Base-by-base conservation (phyloP, 257 asterid genomes). In the Salvia rosmarinus region DNA sequence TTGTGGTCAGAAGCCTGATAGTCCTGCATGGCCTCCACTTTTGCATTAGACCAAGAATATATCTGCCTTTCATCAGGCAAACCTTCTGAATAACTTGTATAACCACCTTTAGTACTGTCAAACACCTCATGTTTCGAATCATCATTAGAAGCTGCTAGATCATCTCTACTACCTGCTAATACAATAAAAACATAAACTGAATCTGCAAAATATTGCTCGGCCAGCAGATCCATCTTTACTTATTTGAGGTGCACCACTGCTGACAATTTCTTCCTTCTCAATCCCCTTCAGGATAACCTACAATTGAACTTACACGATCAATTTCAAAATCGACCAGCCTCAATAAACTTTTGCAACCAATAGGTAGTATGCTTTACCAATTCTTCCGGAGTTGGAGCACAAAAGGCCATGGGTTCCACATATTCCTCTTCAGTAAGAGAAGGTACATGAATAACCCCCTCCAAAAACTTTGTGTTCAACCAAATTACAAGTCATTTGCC, bases 241-340 rank as follows among this genome's bases (percentile, higher is more conserved):
- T 34, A 80, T 72, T 82, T 88, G 96, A 28, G 92, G 96, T 59
- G 89, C 98, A 50, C 95, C 96, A 83, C 98, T 94, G 73, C 90
- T 83, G 32, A 68, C 55, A 40, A 95, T 82, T 68, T 95, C 99
- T 61, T 91, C 99, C 56, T 87, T 81, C 74, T 95, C 98, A 76
- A 95, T 95, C 50, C 97, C 98, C 77, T 88, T 86, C 67, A 91
- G 81, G 79, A 88, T 79, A 77, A 68, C 87, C 99, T 95, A 78
- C 68, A 72, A 61, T 34, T 30, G 55, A 34, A 67, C 23, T 30
- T 6, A 42, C 50, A 54, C 50, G 70, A 55, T 51, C 73, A 80
- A 43, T 61, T 77, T 37, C 2, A 2, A 14, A 25, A 51, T 64
- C 54, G 9, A 70, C 19, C 60, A 39, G 34, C 66, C 47, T 56